phyloP scores from a whole-genome alignment of 371 early-diverging fungal genomes.

The Amoeboradix gromovi region DNA sequence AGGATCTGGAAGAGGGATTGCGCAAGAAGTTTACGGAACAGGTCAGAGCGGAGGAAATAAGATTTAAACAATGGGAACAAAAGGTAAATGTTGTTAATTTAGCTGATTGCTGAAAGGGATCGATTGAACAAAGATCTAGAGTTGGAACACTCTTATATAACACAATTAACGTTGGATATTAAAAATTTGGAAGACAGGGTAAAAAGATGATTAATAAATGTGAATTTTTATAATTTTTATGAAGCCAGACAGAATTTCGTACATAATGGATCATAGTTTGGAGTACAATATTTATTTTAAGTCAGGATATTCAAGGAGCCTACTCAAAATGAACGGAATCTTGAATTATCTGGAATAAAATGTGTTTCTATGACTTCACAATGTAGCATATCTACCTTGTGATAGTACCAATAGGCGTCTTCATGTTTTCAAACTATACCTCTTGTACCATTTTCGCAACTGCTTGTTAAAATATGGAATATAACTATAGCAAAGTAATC shows the following conservation, averaged over 20 bases:
- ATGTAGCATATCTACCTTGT: too few species aligned
- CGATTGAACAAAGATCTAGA: constrained; percentile 73
- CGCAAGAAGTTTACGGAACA: constrained; percentile 76
- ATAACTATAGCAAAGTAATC: too few species aligned
- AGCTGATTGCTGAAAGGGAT: constrained; percentile 76
- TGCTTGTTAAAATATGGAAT: too few species aligned
- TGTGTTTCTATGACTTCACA: too few species aligned
- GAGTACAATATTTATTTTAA: too few species aligned
- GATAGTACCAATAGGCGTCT: too few species aligned
- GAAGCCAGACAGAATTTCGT: not conserved
- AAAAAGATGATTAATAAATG: not conserved
- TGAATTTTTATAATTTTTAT: not conserved
- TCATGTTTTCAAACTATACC: too few species aligned
- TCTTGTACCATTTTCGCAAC: too few species aligned
- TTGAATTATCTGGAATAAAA: too few species aligned
- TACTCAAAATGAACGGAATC: too few species aligned
- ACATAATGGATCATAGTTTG: too few species aligned
- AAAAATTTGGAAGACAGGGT: not conserved
- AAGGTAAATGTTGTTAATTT: constrained; percentile 19
- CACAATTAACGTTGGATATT: not conserved
- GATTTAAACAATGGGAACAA: constrained; percentile 89
- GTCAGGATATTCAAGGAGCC: too few species aligned
- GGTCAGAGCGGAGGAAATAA: constrained; percentile 64
- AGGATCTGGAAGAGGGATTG: constrained; percentile 73
- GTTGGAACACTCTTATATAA: not conserved